Base-by-base conservation (phyloP, 2,329 filamentous ascomycete species). In the Aspergillus sp. region DNA sequence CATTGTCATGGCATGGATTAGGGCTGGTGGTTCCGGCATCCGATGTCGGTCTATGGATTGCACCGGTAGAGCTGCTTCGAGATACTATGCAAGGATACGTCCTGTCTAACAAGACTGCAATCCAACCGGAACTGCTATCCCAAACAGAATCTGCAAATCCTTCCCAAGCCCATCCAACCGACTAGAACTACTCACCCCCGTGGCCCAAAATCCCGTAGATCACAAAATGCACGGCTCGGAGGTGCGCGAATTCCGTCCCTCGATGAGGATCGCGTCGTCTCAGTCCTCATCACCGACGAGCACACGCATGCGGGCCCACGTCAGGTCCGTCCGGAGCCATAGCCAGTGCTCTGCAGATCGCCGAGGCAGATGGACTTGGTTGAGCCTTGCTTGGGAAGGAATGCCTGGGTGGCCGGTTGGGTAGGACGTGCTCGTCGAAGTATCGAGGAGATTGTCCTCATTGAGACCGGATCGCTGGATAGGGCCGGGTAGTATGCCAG, bases 61-160 rank as follows among this genome's bases (percentile, higher is more conserved):
- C 19, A 19, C 19, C 19, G 19, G 19, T 19, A 19, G 19, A 19
- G 19, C 19, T 19, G 19, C 19, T 19, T 19, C 19, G 19, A 19
- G 19, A 19, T 19, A 19, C 19, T 19, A 19, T 19, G 19, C 19
- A 19, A 19, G 19, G 19, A 19, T 19, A 19, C 19, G 19, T 19
- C 19, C 19, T 19, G 19, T 19, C 19, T 19, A 19, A 32, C 30
- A 32, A 32, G 30, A 32, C 30, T 32, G 8, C 36, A 39, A 41
- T 7, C 28, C 19, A 28, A 59, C 54, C 1, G 71, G 72, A 40
- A 73, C 61, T 35, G 71, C 63, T 63, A 48, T 71, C 72, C 27
- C 73, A 56, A 32, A 77, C 54, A 57, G 72, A 78, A 61, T 78
- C 75, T 9, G 67, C 73, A 54, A 78, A 76, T 0, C 75, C 74